Evolutionary conservation across 2,329 filamentous ascomycete genomes (phyloP), one percentile per base, ranked within the genome.

Genomic region (Fusarium sp.): DNA sequence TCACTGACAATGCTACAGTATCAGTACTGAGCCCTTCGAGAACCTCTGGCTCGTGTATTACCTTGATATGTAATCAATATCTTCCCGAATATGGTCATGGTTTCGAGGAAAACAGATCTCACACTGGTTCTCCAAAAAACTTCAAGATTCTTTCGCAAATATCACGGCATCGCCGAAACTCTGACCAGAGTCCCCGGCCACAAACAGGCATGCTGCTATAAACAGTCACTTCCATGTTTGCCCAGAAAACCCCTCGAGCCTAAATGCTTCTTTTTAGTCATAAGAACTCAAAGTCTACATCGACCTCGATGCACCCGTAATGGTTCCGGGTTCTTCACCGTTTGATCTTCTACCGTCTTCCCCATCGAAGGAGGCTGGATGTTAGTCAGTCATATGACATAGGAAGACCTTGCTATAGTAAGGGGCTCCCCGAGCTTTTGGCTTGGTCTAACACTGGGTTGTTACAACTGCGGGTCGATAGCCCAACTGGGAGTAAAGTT

Each of bases 151-250:
- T 28, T 36, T 36, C n/a, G 14, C 41, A 28, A 24, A 44, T 22
- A 50, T 50, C 24, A 56, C 59, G 59, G 59, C 32, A 47, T 47
- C 22, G 48, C 59, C 59, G 59, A 64, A 64, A 41, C 39, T 39
- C 24, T 41, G 36, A 15, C 57, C 15, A n/a, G 18, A 38, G 17
- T 28, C 42, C 61, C 22, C n/a, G 20, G 26, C 8, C 22, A 42
- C 39, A 55, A 28, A 30, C 45, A 64, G 44, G 55, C 55, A 58
- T 22, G 20, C 28, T 44, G 20, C 38, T 26, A 34, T 55, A 41
- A 47, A 30, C 34, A n/a, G 28, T 55, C 14, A 28, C 34, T 30
- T 51, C 24, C 26, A 30, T 24, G 30, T 28, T 41, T 32, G 13
- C 36, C n/a, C 48, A 41, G 48, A 26, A 47, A 39, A 22, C 15